phyloP scores from a whole-genome alignment of 2,329 filamentous ascomycete species.

The Fusarium sp. region DNA sequence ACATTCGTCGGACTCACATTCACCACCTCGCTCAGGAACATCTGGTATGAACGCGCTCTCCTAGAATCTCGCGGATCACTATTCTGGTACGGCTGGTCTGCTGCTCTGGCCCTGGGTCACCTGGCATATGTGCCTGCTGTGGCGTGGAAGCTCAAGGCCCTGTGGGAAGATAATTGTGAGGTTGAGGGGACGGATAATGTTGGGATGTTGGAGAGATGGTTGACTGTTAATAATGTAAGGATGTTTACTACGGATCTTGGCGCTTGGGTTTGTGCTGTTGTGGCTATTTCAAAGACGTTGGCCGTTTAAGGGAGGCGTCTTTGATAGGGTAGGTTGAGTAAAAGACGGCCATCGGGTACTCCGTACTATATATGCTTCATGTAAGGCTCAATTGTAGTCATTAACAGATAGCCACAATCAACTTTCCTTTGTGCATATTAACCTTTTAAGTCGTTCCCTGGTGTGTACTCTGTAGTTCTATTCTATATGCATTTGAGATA shows the following conservation, averaged over 20 bases:
- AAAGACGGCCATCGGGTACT: neutral
- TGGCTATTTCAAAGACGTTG: slow-evolving; percentile 47
- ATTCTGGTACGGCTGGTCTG: slow-evolving; percentile 50
- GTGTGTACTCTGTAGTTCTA: neutral
- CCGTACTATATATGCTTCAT: neutral
- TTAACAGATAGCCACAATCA: neutral
- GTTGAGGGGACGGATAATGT: slow-evolving; percentile 43
- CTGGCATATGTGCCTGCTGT: slow-evolving; percentile 51
- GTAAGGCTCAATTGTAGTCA: neutral
- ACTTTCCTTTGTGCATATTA: neutral
- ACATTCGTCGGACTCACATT: slow-evolving; percentile 51
- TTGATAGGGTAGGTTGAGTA: neutral
- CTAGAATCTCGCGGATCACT: slow-evolving; percentile 43
- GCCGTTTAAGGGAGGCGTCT: neutral
- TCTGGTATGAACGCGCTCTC: slow-evolving; percentile 39
- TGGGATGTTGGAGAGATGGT: slow-evolving; percentile 48
- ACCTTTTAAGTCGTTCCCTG: neutral
- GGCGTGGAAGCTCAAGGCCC: slow-evolving; percentile 47
- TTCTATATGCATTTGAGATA: neutral
- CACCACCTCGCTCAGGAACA: slow-evolving; percentile 44
- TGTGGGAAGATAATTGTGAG: slow-evolving; percentile 43
- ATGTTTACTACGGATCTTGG: slow-evolving; percentile 51
- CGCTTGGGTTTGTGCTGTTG: slow-evolving; percentile 50
- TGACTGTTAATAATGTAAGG: slow-evolving; percentile 48
- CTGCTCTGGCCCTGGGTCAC: slow-evolving; percentile 48